Percentiles rank a stretch among this genome's conserved stretches.
Conservation (phyloP, 306 rosid genomes). For the Sophora flavescens region DNA sequence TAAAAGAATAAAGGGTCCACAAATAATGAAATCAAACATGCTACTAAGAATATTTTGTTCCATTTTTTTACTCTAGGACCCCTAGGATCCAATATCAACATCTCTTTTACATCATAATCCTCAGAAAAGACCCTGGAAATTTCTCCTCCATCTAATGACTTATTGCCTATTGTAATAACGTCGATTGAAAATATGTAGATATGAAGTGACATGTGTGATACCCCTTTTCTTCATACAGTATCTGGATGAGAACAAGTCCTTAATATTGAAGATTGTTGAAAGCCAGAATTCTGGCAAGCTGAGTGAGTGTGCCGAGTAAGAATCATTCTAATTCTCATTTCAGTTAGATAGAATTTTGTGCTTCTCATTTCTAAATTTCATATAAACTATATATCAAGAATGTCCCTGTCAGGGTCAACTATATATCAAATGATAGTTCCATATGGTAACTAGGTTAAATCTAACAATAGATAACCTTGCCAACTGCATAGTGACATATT, state of each 20-base stretch:
- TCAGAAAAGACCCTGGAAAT: conserved; percentile 72
- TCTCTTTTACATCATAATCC: conserved; percentile 61
- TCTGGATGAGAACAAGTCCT: conserved; percentile 98
- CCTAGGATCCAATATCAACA: conserved; percentile 63
- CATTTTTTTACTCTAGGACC: conserved; percentile 55
- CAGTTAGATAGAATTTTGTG: not conserved
- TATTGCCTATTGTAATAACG: conserved; percentile 27
- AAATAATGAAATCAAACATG: conserved; percentile 66
- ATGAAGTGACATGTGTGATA: not conserved
- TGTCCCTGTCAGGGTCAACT: no score
- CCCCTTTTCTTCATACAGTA: conserved; percentile 64
- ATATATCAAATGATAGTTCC: no score
- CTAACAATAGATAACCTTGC: no score
- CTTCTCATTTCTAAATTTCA: conserved; percentile 25
- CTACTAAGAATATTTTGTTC: conserved; percentile 65
- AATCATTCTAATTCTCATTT: conserved; percentile 31
- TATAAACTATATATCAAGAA: not conserved
- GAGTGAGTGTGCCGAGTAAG: conserved; percentile 98
- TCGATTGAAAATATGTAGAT: no score
- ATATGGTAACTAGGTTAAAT: no score
- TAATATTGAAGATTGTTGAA: conserved; percentile 97
- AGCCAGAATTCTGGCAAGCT: conserved; percentile 95
- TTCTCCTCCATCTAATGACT: conserved; percentile 39
- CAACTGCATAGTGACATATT: no score
- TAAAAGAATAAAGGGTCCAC: conserved; percentile 70